Conservation (phyloP, 345 rosid species). For the Dovyalis caffra region DNA sequence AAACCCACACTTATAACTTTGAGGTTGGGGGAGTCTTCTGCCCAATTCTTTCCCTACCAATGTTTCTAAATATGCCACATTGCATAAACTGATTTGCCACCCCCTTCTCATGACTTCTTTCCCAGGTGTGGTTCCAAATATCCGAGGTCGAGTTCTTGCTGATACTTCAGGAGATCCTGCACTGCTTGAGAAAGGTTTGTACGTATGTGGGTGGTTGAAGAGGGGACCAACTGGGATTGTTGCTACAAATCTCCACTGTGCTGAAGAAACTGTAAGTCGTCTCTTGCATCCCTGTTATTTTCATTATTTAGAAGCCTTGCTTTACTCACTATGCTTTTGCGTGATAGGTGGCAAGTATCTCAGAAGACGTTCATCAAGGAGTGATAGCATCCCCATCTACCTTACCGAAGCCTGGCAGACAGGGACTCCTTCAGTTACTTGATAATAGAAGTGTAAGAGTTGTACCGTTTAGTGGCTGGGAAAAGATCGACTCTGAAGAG, state of each 20-base stretch:
- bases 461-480: constrained; percentile 64
- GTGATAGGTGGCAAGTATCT: constrained; percentile 68
- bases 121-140: constrained; percentile 76
- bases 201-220: constrained; percentile 95
- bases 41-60: not conserved
- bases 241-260: constrained; percentile 84
- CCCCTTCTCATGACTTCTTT: constrained; percentile 6
- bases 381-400: constrained; percentile 23
- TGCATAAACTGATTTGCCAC: not conserved
- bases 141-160: constrained; percentile 62
- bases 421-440: constrained; percentile 63
- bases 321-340: constrained; percentile 5
- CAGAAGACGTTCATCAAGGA: constrained; percentile 64
- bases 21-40: too few species aligned
- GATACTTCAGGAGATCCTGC: constrained; percentile 39
- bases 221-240: constrained; percentile 93
- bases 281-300: constrained; percentile 1
- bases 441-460: constrained; percentile 40
- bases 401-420: constrained; percentile 54
- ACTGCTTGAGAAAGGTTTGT: constrained; percentile 58
- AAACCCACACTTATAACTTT: too few species aligned
- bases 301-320: not conserved
- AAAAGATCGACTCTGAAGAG: constrained; percentile 74
- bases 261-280: constrained; percentile 85
- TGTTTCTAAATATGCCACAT: not conserved